These are phyloP conservation scores for Ulmus americana DNA, from an alignment of 331 rosid species.

Conservation along the genomic window DNA sequence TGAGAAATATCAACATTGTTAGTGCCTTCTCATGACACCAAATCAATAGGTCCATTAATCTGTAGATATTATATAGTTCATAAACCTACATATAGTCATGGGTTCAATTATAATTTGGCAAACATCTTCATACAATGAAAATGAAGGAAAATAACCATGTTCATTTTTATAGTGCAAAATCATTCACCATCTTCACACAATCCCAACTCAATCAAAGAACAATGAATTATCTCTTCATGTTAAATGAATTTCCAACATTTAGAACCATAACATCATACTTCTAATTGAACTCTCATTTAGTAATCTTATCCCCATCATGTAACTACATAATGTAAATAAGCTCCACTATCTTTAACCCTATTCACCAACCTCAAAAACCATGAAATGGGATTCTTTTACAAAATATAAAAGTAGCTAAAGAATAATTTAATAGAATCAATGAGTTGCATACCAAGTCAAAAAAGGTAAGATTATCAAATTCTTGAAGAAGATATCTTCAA, in stretches of 20 bases:
- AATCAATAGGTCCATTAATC: slow-evolving; percentile 4
- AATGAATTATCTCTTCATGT: no score
- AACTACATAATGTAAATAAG: neutral
- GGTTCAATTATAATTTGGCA: no score
- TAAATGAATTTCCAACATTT: no score
- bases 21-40: slow-evolving; percentile 34
- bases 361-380: neutral
- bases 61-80: no score
- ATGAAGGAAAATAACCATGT: neutral
- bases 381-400: neutral
- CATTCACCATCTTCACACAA: neutral
- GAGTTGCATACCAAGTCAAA: slow-evolving; percentile 51
- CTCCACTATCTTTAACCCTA: neutral
- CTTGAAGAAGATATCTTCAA: slow-evolving; percentile 75
- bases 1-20: slow-evolving; percentile 22
- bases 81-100: no score
- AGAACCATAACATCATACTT: no score
- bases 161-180: neutral
- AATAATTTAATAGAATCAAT: neutral
- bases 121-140: no score
- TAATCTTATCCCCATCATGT: no score
- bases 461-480: slow-evolving; percentile 51
- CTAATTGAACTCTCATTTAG: no score
- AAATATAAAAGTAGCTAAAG: neutral
- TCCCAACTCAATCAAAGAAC: neutral